Evolutionary conservation across 306 rosid genomes (phyloP).

Genomic region (Adenanthera pavonina): DNA sequence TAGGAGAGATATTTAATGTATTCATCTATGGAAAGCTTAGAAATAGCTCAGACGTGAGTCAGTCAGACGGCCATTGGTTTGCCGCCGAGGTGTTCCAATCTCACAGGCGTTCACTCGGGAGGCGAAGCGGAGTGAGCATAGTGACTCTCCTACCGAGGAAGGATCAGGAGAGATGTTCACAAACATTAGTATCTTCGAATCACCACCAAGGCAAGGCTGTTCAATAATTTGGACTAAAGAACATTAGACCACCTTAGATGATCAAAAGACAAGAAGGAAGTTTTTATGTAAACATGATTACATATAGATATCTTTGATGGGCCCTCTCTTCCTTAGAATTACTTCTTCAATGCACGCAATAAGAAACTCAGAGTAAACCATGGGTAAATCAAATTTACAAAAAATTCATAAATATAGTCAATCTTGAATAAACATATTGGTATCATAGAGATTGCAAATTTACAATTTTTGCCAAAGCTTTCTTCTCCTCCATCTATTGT

Average conservation of each 20-base stretch:
- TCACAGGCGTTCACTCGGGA: slow-evolving; percentile 96
- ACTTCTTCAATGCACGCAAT: too few species aligned
- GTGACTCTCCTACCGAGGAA: slow-evolving; percentile 79
- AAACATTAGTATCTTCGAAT: slow-evolving; percentile 93
- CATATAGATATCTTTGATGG: too few species aligned
- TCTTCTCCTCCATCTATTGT: too few species aligned
- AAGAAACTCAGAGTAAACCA: too few species aligned
- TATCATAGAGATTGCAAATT: too few species aligned
- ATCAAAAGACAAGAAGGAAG: slow-evolving; percentile 8
- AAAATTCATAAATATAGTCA: too few species aligned
- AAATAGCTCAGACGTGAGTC: slow-evolving; percentile 74
- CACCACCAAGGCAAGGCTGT: slow-evolving; percentile 98
- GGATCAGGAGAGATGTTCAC: slow-evolving; percentile 90
- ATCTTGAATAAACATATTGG: too few species aligned
- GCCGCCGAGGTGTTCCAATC: slow-evolving; percentile 90
- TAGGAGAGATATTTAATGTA: slow-evolving; percentile 32
- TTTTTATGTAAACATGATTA: too few species aligned
- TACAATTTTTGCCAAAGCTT: too few species aligned
- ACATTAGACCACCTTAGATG: slow-evolving; percentile 35
- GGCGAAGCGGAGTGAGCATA: slow-evolving; percentile 95
- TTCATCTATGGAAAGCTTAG: slow-evolving; percentile 41
- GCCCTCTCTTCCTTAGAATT: too few species aligned
- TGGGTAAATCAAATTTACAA: too few species aligned
- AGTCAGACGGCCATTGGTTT: slow-evolving; percentile 59
- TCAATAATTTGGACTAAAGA: slow-evolving; percentile 38